Evolutionary conservation across 1,284 basidiomycete genomes (phyloP), one percentile per base, ranked within the genome.

Genomic region (Leccinum ponderosum): DNA sequence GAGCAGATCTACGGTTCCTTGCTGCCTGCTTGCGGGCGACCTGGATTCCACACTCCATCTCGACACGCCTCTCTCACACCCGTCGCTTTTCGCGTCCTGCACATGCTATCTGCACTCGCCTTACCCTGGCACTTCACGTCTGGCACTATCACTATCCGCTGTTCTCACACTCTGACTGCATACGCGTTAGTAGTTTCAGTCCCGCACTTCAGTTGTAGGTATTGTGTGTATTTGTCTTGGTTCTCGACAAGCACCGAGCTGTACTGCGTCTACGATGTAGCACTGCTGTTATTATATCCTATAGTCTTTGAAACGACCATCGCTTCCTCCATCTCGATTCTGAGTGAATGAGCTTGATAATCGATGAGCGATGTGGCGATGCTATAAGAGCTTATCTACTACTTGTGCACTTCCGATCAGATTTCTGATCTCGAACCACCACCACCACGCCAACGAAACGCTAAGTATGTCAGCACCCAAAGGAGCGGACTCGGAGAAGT

Each of bases 241-340:
- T 52, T 63, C 62, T 42, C 56, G 70, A 75, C 72, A 61, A 71
- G 67, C 65, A 73, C 72, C 60, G 33, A 62, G 62, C 55, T 65
- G 67, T 74, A 68, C 73, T 76, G 60, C 69, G 57, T 74, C 61
- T 22, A 66, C 31, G 71, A 74, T 74, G 71, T 73, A 73, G 71
- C 61, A 69, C 64, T 8, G 63, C 62, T 64, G 60, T 64, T 65
- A 54, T 69, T 25, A 63, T 70, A 62, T 64, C 72, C 65, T 75
- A 74, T 67, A 47, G 44, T 47, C 44, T 22, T 47, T 47, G 44
- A 47, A 73, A 63, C 62, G 73, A 65, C 65, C 53, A 47, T 69
- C 62, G 57, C 68, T 62, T 62, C 42, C 47, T 53, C 39, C 11
- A 53, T 53, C 25, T 31, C 11, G 15, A 14, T 22, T 4, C 2